A percentile compares a stretch with the other conserved stretches of the same genome.
phyloP scores from a whole-genome alignment of 2,329 filamentous ascomycete genomes.

The Talaromyces rugulosus region DNA sequence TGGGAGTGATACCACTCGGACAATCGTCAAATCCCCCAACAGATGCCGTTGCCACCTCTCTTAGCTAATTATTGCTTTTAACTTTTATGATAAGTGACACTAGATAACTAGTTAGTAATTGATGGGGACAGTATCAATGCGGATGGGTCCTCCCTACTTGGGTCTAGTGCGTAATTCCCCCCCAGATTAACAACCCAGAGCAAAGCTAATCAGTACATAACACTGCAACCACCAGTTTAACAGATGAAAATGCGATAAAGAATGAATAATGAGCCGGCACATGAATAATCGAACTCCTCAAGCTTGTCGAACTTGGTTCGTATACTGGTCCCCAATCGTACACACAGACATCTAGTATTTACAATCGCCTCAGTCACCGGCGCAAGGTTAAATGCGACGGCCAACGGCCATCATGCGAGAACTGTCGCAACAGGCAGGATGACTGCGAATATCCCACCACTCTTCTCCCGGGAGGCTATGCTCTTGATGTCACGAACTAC shows the following conservation, averaged over 20 bases:
- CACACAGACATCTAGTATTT: background rate
- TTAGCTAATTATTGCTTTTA: background rate
- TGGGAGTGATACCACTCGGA: background rate
- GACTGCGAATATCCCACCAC: background rate
- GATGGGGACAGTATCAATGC: background rate
- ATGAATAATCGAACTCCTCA: background rate
- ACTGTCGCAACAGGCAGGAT: background rate
- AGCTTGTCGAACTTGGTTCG: slow-evolving; percentile 1
- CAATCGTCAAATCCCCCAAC: background rate
- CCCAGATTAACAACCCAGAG: background rate
- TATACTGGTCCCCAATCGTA: background rate
- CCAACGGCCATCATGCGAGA: background rate
- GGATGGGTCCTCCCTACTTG: background rate
- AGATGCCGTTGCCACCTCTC: background rate
- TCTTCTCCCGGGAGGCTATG: background rate
- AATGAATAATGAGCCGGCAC: background rate
- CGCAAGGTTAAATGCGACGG: background rate
- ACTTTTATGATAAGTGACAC: background rate
- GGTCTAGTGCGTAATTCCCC: background rate
- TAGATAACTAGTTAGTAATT: background rate
- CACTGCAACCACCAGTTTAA: background rate
- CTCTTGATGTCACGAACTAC: background rate
- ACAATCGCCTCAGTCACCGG: background rate
- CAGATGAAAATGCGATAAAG: background rate
- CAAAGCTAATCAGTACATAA: background rate